Evolutionary conservation across 148 eudicot genomes (phyloP).

Genomic region (Fagopyrum homotropicum): DNA sequence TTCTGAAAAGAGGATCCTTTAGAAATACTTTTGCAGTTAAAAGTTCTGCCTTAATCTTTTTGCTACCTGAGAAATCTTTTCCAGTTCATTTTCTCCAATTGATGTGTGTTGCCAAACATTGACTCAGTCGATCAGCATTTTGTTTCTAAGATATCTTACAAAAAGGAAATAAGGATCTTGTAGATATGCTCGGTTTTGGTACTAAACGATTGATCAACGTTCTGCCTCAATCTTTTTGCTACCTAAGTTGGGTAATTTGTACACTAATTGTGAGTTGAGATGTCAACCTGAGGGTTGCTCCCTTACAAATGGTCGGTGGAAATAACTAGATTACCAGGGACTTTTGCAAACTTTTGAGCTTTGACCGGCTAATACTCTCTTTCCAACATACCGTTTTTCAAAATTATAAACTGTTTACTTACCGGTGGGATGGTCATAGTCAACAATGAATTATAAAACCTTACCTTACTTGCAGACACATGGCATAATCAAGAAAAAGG

Average conservation of each 20-base stretch:
- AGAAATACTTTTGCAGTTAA: no score
- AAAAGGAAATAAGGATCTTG: neutral
- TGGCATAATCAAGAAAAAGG: slow-evolving; percentile 84
- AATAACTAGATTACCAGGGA: neutral
- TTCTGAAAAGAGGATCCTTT: no score
- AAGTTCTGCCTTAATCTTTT: no score
- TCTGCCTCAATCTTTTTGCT: neutral
- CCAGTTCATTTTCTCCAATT: neutral
- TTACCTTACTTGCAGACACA: slow-evolving; percentile 79
- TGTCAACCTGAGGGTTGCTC: neutral
- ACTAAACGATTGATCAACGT: neutral
- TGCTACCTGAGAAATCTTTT: no score
- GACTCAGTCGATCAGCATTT: neutral
- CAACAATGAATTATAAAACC: neutral
- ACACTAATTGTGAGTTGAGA: neutral
- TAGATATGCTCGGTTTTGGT: neutral
- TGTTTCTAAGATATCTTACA: neutral
- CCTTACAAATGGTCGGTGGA: neutral
- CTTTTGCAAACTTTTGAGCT: neutral
- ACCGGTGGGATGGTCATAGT: neutral
- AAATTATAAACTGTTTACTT: neutral
- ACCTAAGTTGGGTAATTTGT: neutral
- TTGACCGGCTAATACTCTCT: neutral
- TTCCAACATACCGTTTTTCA: neutral
- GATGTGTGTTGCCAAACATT: neutral